A percentile compares a stretch with the other conserved stretches of the same genome.
Evolutionary conservation across 2,329 filamentous ascomycete species (phyloP).

Genomic region (Alternaria incomplexa): DNA sequence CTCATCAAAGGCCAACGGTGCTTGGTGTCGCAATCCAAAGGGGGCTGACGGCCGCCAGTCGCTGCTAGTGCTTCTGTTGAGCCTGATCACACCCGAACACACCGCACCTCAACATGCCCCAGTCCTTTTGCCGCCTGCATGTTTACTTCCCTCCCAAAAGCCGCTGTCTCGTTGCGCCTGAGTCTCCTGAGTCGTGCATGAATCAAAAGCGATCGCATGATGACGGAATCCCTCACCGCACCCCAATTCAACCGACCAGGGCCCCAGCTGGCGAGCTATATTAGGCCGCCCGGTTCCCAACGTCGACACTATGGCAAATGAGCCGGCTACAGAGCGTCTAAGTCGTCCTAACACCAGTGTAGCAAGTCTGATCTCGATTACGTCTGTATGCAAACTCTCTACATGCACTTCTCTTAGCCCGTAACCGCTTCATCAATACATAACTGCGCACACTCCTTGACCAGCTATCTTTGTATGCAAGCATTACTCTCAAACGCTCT

Average conservation of each 20-base stretch:
- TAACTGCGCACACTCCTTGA: neutral
- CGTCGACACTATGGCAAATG: slow-evolving; percentile 15
- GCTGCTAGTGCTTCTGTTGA: slow-evolving; percentile 28
- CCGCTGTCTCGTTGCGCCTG: neutral
- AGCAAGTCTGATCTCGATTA: slow-evolving; percentile 12
- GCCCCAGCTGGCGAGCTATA: slow-evolving; percentile 24
- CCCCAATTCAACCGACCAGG: slow-evolving; percentile 7
- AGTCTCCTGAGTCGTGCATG: slow-evolving; percentile 31
- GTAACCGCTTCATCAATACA: neutral
- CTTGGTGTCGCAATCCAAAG: slow-evolving; percentile 30
- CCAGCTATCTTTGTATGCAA: neutral
- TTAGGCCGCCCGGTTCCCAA: slow-evolving; percentile 32
- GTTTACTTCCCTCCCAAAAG: neutral
- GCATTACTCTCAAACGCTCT: neutral
- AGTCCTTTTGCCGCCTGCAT: neutral
- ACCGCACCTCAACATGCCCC: slow-evolving; percentile 21
- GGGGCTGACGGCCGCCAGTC: slow-evolving; percentile 27
- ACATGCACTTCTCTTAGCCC: slow-evolving; percentile 3
- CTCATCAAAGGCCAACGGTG: slow-evolving; percentile 24
- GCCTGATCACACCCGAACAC: slow-evolving; percentile 17
- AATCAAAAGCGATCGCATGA: slow-evolving; percentile 15
- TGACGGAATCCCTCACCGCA: slow-evolving; percentile 25
- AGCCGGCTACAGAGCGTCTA: slow-evolving; percentile 20
- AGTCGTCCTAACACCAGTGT: slow-evolving; percentile 6
- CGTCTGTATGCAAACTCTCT: slow-evolving; percentile 10